Evolutionary conservation across 192 early-diverging fungal species (phyloP).

Genomic region (Lunasporangiospora selenospora): DNA sequence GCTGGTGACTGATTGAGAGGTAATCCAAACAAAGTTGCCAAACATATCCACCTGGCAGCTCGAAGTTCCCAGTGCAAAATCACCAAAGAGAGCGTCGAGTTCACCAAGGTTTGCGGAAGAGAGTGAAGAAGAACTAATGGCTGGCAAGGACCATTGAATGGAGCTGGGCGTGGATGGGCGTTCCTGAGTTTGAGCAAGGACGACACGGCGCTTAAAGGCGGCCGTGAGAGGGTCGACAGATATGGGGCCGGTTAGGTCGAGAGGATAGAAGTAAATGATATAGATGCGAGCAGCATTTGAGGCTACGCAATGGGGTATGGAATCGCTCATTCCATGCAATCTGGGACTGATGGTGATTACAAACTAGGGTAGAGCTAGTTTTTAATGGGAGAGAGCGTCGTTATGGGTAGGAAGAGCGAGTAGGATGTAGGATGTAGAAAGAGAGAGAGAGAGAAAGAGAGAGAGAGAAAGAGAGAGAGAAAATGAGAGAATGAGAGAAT

Average conservation of each 20-base stretch:
- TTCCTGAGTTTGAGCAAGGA: conserved; percentile 10
- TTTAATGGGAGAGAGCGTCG: too few relatives aligned
- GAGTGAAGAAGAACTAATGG: neutral
- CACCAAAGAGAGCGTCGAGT: conserved; percentile 2
- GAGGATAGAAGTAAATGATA: conserved; percentile 2
- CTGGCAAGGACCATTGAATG: conserved; percentile 6
- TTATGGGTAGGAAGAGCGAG: too few relatives aligned
- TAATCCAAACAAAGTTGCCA: conserved; percentile 27
- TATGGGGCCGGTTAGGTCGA: neutral
- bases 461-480: too few relatives aligned
- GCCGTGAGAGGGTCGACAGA: neutral
- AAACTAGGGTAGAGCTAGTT: too few relatives aligned
- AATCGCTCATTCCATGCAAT: conserved; percentile 4
- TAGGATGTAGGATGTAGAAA: neutral
- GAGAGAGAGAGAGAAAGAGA: neutral
- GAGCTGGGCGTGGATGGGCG: neutral
- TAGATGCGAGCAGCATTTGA: conserved; percentile 9
- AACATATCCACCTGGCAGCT: conserved; percentile 9
- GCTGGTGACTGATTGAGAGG: conserved; percentile 1
- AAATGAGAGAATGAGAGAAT: too few relatives aligned
- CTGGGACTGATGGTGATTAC: too few relatives aligned
- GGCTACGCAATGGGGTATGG: conserved; percentile 1
- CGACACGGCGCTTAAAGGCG: conserved; percentile 1
- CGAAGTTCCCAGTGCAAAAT: neutral
- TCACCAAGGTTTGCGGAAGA: neutral